Evolutionary conservation across 768 basidiomycete species (phyloP).

Genomic region (Lactarius hatsudake): DNA sequence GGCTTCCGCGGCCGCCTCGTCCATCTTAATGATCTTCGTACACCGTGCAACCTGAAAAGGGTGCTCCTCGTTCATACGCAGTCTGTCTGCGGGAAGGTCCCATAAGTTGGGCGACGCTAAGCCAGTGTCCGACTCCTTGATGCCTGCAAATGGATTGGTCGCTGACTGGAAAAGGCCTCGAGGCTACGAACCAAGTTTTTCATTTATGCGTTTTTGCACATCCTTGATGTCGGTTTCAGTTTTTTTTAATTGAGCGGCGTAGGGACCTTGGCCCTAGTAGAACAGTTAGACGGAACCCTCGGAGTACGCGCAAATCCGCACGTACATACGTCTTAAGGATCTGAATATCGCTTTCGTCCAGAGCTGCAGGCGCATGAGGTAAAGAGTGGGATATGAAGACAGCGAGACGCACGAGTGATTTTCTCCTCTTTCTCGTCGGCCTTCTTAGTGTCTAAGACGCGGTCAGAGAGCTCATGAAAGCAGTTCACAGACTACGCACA

Average conservation of each 20-base stretch:
- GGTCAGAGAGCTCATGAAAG: conserved; percentile 8
- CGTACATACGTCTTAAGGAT: conserved; percentile 97
- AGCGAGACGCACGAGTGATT: conserved; percentile 54
- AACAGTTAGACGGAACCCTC: conserved; percentile 10
- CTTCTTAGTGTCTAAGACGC: conserved; percentile 72
- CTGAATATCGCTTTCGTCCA: conserved; percentile 98
- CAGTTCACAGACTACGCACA: conserved; percentile 50
- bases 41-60: conserved; percentile 96
- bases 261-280: conserved; percentile 93
- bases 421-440: conserved; percentile 85
- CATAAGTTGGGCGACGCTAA: conserved; percentile 95
- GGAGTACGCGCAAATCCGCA: not conserved
- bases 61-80: conserved; percentile 88
- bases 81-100: conserved; percentile 92
- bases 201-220: conserved; percentile 95
- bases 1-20: conserved; percentile 69
- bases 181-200: conserved; percentile 76
- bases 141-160: conserved; percentile 46
- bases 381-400: not conserved
- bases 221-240: conserved; percentile 92
- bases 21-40: conserved; percentile 93
- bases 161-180: not conserved
- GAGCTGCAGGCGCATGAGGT: conserved; percentile 48
- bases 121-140: conserved; percentile 98
- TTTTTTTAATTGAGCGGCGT: conserved; percentile 83